Conservation (phyloP, 805 yeast genomes). For the Pichia membranifaciens region DNA sequence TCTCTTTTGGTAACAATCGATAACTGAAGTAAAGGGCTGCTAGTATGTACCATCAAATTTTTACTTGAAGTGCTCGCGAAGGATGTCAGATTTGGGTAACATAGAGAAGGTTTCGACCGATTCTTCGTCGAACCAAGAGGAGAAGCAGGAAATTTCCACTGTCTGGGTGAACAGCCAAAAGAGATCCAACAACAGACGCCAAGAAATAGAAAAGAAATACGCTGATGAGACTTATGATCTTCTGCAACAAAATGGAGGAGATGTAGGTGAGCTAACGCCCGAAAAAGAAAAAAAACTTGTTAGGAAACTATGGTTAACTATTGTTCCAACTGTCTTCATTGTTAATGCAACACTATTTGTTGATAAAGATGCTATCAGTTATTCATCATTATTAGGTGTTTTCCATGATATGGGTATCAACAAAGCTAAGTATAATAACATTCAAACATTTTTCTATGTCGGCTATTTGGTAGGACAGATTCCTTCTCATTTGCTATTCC, state of each 20-base stretch:
- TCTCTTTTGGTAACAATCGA: no score
- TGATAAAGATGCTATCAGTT: slow-evolving; percentile 47
- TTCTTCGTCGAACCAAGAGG: no score
- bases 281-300: slow-evolving; percentile 36
- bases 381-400: slow-evolving; percentile 42
- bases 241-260: slow-evolving; percentile 10
- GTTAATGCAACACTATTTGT: slow-evolving; percentile 41
- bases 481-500: slow-evolving; percentile 39
- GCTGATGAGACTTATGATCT: slow-evolving; percentile 16
- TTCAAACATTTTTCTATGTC: slow-evolving; percentile 41
- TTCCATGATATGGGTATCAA: slow-evolving; percentile 40
- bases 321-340: slow-evolving; percentile 32
- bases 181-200: not conserved
- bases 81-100: no score
- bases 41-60: no score
- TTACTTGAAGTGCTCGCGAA: no score
- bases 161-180: not conserved
- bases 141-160: no score
- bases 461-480: slow-evolving; percentile 43
- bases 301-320: slow-evolving; percentile 35
- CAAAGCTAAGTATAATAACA: slow-evolving; percentile 38
- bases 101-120: no score
- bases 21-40: no score
- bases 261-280: slow-evolving; percentile 36
- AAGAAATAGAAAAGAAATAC: slow-evolving; percentile 6